These are phyloP conservation scores for Odonthalia washingtoniensis DNA, from an alignment of 31 red algal genomes.

Conservation along the genomic window DNA sequence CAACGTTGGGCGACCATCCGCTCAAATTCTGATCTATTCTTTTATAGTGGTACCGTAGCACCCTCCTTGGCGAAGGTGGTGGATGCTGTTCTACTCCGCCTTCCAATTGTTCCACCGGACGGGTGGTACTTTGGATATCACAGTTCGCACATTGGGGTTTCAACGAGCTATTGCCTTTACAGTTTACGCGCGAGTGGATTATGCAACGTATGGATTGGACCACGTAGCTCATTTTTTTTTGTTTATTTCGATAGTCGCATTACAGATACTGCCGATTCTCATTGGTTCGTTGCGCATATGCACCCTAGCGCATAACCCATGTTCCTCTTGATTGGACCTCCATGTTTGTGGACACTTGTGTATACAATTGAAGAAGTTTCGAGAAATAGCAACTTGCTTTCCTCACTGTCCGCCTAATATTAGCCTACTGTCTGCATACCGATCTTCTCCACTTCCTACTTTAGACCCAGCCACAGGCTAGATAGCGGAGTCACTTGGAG, in stretches of 20 bases:
- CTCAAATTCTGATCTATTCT: neutral
- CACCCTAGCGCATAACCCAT: no score
- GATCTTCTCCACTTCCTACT: no score
- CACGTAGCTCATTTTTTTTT: slow-evolving; percentile 29
- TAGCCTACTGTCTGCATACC: no score
- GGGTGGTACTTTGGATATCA: slow-evolving; percentile 27
- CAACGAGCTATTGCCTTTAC: slow-evolving; percentile 40
- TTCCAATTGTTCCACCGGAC: neutral
- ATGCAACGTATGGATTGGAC: slow-evolving; percentile 50
- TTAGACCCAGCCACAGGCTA: no score
- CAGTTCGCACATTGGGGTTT: slow-evolving; percentile 27
- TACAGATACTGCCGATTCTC: neutral
- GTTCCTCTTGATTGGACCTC: neutral
- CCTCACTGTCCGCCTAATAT: no score
- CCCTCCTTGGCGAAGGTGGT: slow-evolving; percentile 3
- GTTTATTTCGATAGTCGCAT: slow-evolving; percentile 49
- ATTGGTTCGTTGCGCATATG: slow-evolving; percentile 57
- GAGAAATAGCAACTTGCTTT: slow-evolving; percentile 16
- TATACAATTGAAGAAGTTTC: slow-evolving; percentile 22
- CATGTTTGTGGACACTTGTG: slow-evolving; percentile 21
- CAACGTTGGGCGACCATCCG: neutral
- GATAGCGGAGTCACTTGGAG: no score
- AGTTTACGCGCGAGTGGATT: slow-evolving; percentile 31
- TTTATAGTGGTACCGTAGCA: neutral
- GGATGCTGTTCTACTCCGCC: neutral